Conservation (phyloP, 2,329 filamentous ascomycete genomes). For the Plenodomus biglobosus region DNA sequence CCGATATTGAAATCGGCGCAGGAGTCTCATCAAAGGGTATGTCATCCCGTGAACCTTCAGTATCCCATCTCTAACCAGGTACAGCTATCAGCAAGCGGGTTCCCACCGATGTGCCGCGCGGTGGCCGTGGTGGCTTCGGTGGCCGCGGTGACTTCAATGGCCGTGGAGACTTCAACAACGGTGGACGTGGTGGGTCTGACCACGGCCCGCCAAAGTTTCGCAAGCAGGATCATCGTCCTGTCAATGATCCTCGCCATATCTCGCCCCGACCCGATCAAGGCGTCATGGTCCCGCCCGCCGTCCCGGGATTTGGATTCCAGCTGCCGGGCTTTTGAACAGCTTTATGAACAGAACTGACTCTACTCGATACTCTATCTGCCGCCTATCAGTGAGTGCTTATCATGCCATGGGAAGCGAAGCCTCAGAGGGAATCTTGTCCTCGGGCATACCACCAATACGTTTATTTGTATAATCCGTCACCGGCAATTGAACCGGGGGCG, state of each 20-base stretch:
- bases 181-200: constrained; percentile 23
- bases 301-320: constrained; percentile 59
- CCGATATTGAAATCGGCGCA: constrained; percentile 96
- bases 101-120: constrained; percentile 35
- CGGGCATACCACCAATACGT: too few relatives aligned
- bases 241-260: constrained; percentile 37
- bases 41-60: not conserved
- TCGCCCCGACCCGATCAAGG: constrained; percentile 42
- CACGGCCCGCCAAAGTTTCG: constrained; percentile 28
- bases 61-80: constrained; percentile 12
- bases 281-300: constrained; percentile 56
- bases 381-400: not conserved
- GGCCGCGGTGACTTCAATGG: constrained; percentile 12
- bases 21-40: constrained; percentile 90
- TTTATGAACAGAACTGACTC: not conserved
- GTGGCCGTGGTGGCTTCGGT: constrained; percentile 15
- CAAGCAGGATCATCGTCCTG: constrained; percentile 29
- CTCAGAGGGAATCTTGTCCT: too few relatives aligned
- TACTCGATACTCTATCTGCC: not conserved
- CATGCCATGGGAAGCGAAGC: not conserved
- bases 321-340: constrained; percentile 33
- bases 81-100: constrained; percentile 42
- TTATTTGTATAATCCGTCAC: not conserved
- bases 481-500: not conserved
- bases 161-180: constrained; percentile 16